Conservation (phyloP, 495 filamentous ascomycete species). For the Venustampulla echinocandica region DNA sequence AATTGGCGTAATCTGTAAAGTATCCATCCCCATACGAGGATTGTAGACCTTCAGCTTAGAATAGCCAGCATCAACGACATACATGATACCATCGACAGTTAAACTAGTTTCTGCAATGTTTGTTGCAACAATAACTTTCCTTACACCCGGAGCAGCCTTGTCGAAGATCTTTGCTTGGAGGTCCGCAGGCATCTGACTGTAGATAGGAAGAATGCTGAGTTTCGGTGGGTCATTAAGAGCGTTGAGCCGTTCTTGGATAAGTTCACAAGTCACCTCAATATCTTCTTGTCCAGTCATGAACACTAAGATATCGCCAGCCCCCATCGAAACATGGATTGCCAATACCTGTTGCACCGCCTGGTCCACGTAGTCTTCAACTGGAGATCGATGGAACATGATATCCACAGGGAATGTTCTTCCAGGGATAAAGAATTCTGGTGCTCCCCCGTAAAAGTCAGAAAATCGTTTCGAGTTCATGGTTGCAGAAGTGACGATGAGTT, state of each 20-base stretch:
- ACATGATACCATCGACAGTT: slow-evolving; percentile 99
- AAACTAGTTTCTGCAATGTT: slow-evolving; percentile 98
- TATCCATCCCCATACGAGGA: slow-evolving; percentile 98
- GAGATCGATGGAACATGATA: slow-evolving; percentile 88
- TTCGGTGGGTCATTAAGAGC: slow-evolving; percentile 91
- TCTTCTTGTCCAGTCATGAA: slow-evolving; percentile 99
- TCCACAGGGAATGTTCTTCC: slow-evolving; percentile 97
- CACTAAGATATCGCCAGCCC: slow-evolving; percentile 85
- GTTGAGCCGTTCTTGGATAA: slow-evolving; percentile 81
- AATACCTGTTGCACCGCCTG: slow-evolving; percentile 93
- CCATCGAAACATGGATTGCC: slow-evolving; percentile 93
- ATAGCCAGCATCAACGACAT: slow-evolving; percentile 92
- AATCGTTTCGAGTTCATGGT: slow-evolving; percentile 99
- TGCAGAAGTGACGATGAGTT: slow-evolving; percentile 94
- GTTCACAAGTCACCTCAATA: slow-evolving; percentile 92
- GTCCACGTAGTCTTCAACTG: slow-evolving; percentile 96
- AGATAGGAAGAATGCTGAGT: slow-evolving; percentile 92
- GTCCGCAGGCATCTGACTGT: slow-evolving; percentile 99
- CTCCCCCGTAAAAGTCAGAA: slow-evolving; percentile 93
- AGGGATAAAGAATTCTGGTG: slow-evolving; percentile 94
- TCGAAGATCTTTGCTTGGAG: slow-evolving; percentile 98
- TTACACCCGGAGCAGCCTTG: slow-evolving; percentile 75
- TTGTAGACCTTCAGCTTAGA: slow-evolving; percentile 99
- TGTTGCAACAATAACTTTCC: slow-evolving; percentile 96
- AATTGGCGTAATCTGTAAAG: slow-evolving; percentile 94